Percentiles rank a stretch among this genome's conserved stretches.
Evolutionary conservation across 257 asterid genomes (phyloP).

Genomic region (Eucommia ulmoides): DNA sequence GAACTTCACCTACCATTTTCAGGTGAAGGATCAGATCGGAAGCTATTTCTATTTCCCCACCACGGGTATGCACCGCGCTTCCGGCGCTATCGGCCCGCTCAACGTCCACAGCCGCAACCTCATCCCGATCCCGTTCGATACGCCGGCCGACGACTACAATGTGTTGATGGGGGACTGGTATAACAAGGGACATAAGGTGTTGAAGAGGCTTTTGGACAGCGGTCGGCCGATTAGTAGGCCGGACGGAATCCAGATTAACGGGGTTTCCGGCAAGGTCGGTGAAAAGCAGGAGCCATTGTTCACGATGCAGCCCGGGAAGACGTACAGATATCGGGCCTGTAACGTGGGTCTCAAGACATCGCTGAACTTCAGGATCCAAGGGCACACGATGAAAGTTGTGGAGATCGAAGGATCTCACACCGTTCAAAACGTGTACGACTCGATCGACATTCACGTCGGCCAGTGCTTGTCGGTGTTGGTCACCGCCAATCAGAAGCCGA

Average conservation of each 20-base stretch:
- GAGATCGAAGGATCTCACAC: not conserved
- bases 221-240: not conserved
- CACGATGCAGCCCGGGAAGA: not conserved
- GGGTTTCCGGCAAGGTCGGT: not conserved
- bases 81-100: not conserved
- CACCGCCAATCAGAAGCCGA: not conserved
- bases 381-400: not conserved
- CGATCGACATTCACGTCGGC: not conserved
- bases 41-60: not conserved
- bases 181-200: not conserved
- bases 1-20: not conserved
- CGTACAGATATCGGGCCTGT: not conserved
- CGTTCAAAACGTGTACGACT: not conserved
- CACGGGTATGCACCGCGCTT: not conserved
- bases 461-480: not conserved
- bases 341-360: not conserved
- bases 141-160: not conserved
- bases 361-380: not conserved
- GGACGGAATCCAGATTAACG: not conserved
- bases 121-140: not conserved
- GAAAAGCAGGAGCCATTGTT: not conserved
- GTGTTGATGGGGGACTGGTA: not conserved
- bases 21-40: not conserved
- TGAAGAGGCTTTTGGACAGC: not conserved
- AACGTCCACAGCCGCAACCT: not conserved